Evolutionary conservation across 2,329 filamentous ascomycete species (phyloP).

Genomic region (Aspergillus texensis): DNA sequence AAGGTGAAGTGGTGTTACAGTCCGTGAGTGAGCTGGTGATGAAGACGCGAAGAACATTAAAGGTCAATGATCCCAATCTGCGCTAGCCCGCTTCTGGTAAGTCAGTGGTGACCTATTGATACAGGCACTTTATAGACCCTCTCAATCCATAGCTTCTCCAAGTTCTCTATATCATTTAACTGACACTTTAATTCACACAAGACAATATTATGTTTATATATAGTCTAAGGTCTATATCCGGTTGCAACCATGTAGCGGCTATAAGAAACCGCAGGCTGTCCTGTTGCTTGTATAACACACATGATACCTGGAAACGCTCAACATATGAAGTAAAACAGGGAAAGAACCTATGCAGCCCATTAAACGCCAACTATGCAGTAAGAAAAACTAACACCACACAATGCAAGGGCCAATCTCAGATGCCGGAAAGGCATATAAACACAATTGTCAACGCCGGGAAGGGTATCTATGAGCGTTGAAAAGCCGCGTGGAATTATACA

Average conservation of each 20-base stretch:
- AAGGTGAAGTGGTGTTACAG: background rate
- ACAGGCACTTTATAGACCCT: background rate
- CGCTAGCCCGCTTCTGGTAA: background rate
- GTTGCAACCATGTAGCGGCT: background rate
- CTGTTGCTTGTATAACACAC: background rate
- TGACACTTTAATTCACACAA: background rate
- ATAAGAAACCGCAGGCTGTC: background rate
- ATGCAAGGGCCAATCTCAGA: constrained; percentile 4
- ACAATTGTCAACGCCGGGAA: background rate
- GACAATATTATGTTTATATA: background rate
- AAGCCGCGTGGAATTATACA: constrained; percentile 2
- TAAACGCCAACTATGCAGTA: constrained; percentile 12
- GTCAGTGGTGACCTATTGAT: background rate
- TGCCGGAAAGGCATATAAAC: background rate
- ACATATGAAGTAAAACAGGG: background rate
- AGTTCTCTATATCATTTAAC: too few species aligned
- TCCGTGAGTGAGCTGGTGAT: background rate
- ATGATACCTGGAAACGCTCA: background rate
- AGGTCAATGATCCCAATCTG: background rate
- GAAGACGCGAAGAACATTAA: constrained; percentile 1
- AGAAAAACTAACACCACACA: constrained; percentile 1
- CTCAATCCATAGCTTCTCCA: background rate
- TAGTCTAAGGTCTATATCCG: background rate
- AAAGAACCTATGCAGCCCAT: constrained; percentile 1
- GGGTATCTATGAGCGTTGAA: constrained; percentile 12